Evolutionary conservation across 2,329 filamentous ascomycete genomes (phyloP).

Genomic region (Zasmidium citrigriseum): DNA sequence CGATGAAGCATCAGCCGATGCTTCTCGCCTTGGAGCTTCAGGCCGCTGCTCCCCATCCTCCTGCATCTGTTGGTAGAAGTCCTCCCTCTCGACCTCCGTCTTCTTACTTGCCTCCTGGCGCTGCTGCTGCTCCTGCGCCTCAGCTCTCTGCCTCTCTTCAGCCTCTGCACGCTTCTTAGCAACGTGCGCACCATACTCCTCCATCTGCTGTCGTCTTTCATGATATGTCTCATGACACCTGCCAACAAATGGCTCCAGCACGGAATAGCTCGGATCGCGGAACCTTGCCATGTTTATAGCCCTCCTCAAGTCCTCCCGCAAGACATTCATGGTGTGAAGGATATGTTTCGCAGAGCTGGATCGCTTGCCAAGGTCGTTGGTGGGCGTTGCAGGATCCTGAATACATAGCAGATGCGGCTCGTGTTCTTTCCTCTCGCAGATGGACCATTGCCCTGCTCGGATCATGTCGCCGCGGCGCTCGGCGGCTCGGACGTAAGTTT

Average conservation of each 20-base stretch:
- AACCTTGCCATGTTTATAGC: not conserved
- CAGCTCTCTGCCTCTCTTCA: not conserved
- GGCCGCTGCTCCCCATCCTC: not conserved
- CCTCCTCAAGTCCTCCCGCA: not conserved
- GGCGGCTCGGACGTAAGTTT: constrained; percentile 16
- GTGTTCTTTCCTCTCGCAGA: constrained; percentile 36
- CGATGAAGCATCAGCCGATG: no score
- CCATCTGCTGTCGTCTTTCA: constrained; percentile 23
- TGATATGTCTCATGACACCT: constrained; percentile 29
- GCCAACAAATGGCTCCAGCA: constrained; percentile 30
- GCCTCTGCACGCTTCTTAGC: constrained; percentile 17
- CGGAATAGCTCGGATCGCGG: constrained; percentile 2
- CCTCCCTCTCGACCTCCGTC: not conserved
- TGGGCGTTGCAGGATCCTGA: constrained; percentile 60
- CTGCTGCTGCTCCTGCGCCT: not conserved
- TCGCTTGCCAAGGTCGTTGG: constrained; percentile 58
- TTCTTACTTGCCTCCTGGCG: not conserved
- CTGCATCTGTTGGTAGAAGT: not conserved
- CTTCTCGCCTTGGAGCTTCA: no score
- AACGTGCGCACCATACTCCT: constrained; percentile 26
- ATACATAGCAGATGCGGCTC: constrained; percentile 52
- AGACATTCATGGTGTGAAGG: constrained; percentile 42
- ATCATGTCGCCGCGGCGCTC: constrained; percentile 20
- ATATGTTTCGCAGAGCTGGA: constrained; percentile 53
- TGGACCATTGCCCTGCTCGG: constrained; percentile 38